These are phyloP conservation scores for Plasmodium malariae DNA, from an alignment of 169 alveolate species.

Conservation along the genomic window DNA sequence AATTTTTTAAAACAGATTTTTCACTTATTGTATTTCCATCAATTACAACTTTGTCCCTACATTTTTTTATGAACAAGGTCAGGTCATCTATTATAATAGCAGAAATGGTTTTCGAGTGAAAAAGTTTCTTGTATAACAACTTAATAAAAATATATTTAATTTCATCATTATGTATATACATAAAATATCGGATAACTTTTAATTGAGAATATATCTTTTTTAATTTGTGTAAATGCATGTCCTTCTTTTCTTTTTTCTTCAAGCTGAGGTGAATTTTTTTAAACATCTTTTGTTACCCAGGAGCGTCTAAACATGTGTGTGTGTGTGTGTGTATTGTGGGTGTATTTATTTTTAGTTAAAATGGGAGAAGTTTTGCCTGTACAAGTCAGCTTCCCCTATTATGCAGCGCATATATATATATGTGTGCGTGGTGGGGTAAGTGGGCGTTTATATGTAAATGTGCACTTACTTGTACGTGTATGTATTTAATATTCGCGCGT, in stretches of 20 bases:
- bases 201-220: background rate
- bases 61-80: background rate
- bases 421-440: too few relatives aligned
- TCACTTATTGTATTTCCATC: background rate
- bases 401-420: too few relatives aligned
- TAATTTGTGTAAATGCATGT: background rate
- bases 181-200: background rate
- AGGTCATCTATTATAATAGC: background rate
- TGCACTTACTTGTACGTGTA: background rate
- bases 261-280: background rate
- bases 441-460: background rate
- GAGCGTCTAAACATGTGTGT: too few relatives aligned
- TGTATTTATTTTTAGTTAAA: too few relatives aligned
- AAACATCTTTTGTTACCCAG: background rate
- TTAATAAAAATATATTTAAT: background rate
- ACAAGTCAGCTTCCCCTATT: too few relatives aligned
- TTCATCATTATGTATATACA: background rate
- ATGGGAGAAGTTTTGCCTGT: too few relatives aligned
- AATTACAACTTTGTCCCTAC: background rate
- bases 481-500: too few relatives aligned
- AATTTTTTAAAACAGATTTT: background rate
- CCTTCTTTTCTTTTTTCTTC: background rate
- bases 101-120: background rate
- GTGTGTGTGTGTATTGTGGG: too few relatives aligned
- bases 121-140: background rate